A percentile compares a stretch with the other conserved stretches of the same genome.
Conservation (phyloP, 176 grass and related monocot species). For the Echinochloa phyllopogon region DNA sequence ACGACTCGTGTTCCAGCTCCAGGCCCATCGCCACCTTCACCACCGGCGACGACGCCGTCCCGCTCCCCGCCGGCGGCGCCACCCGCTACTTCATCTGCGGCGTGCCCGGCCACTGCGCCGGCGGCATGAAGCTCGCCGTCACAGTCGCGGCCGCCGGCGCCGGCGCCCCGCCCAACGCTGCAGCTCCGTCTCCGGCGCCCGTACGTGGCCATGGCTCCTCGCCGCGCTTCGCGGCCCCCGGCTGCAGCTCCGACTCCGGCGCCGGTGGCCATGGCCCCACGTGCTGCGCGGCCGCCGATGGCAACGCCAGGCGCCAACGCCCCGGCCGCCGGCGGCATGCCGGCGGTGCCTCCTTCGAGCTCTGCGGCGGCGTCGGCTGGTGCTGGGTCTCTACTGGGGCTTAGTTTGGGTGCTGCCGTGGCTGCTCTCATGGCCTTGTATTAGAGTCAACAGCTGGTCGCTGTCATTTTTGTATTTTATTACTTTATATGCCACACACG, state of each 20-base stretch:
- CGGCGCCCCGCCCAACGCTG: background rate
- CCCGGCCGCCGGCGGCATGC: background rate
- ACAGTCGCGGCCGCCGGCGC: background rate
- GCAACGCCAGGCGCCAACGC: background rate
- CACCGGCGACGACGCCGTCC: conserved; percentile 28
- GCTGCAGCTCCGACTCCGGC: background rate
- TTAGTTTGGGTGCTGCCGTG: background rate
- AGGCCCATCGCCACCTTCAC: background rate
- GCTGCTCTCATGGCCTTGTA: conserved; percentile 17
- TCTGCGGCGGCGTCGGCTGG: background rate
- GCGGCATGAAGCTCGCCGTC: conserved; percentile 53
- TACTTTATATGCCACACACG: too few species aligned
- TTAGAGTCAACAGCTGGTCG: background rate
- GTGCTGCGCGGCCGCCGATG: background rate
- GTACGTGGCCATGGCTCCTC: background rate
- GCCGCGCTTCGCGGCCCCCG: background rate
- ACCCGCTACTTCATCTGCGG: conserved; percentile 59
- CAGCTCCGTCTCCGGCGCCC: background rate
- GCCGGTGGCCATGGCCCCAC: background rate
- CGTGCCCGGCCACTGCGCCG: conserved; percentile 39
- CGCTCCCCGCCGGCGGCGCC: conserved; percentile 8
- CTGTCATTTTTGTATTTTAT: background rate
- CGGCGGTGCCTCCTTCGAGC: background rate
- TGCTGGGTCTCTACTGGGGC: background rate
- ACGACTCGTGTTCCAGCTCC: conserved; percentile 17